Evolutionary conservation across 108 stramenopile genomes (phyloP), one percentile per base, ranked within the genome.

Genomic region (Conticribra guillardii): DNA sequence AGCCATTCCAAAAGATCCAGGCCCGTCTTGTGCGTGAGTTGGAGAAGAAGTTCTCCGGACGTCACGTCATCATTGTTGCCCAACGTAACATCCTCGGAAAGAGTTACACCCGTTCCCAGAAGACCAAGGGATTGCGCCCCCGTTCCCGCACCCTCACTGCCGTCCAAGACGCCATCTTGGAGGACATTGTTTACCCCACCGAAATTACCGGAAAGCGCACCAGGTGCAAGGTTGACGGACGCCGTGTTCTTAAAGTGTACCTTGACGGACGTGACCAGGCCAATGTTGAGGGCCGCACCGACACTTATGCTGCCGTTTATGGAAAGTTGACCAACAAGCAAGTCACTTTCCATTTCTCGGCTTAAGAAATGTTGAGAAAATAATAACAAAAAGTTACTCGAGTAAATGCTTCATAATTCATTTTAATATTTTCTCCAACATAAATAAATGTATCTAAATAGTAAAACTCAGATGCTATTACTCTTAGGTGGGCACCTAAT

Each of bases 151-250:
- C 99, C 32, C 91, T 99, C 66, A 98, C 97, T 32, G 87, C 89
- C 41, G 99, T 99, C 44, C 99, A 99, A 66, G 98, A 99, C 59
- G 93, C 97, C 67, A 97, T 98, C 69, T 89, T 99, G 68, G 99
- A 99, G 64, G 99, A 99, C 75, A 87, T 99, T 60, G 96, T 97
- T 27, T 99, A 94, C 92, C 99, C 99, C 45, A 98, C 98, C 54
- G 98, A 99, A 82, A 98, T 99, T 82, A 93, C 95, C 56, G 99
- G 99, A 79, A 99, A 99, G 96, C 94, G 98, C 76, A 99, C 96
- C 22, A 85, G 98, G 34, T 97, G 96, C 83, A 95, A 95, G 89
- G 80, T 94, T 55, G 97, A 98, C 70, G 99, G 99, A 79, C 91
- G 95, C 87, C 95, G 97, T 77, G 74, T 93, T 47, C 66, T 98